A percentile compares a stretch with the other conserved stretches of the same genome.
These are phyloP conservation scores for Moesziomyces sp. DNA, from an alignment of 1,284 basidiomycete genomes.

Conservation along the genomic window DNA sequence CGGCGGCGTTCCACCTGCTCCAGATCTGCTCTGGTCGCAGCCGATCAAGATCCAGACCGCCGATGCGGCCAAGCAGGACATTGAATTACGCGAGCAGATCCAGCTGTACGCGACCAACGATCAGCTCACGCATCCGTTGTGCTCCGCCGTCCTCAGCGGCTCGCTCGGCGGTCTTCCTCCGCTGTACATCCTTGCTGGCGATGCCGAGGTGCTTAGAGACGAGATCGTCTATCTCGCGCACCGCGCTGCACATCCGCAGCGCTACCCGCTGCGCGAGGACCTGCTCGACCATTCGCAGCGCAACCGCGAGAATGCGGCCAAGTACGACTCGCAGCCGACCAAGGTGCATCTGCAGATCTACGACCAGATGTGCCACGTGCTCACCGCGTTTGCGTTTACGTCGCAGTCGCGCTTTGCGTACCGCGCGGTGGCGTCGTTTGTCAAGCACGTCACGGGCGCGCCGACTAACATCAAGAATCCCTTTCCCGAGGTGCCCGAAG, in stretches of 20 bases:
- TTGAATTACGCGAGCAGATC: constrained; percentile 73
- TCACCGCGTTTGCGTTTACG: constrained; percentile 69
- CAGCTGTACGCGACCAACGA: constrained; percentile 90
- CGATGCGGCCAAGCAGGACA: constrained; percentile 21
- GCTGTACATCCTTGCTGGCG: constrained; percentile 81
- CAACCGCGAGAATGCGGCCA: constrained; percentile 64
- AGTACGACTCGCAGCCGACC: constrained; percentile 74
- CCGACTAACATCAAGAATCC: constrained; percentile 54
- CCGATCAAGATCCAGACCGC: constrained; percentile 41
- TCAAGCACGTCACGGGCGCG: constrained; percentile 66
- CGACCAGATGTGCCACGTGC: constrained; percentile 71
- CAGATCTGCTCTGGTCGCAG: constrained; percentile 50
- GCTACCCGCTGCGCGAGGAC: constrained; percentile 77
- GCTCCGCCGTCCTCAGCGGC: constrained; percentile 78
- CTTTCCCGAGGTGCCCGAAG: constrained; percentile 45
- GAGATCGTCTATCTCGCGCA: constrained; percentile 88
- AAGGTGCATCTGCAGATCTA: constrained; percentile 85
- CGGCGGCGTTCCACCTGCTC: constrained; percentile 34
- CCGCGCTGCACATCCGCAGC: constrained; percentile 85
- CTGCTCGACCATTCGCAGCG: constrained; percentile 70
- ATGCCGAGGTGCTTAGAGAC: constrained; percentile 88
- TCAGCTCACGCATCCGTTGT: constrained; percentile 83
- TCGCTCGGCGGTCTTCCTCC: constrained; percentile 93
- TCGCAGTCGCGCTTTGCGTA: constrained; percentile 69
- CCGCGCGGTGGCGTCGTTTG: constrained; percentile 67